Percentiles rank a stretch among this genome's conserved stretches.
Conservation (phyloP, 495 filamentous ascomycete species). For the Cercophora newfieldiana region DNA sequence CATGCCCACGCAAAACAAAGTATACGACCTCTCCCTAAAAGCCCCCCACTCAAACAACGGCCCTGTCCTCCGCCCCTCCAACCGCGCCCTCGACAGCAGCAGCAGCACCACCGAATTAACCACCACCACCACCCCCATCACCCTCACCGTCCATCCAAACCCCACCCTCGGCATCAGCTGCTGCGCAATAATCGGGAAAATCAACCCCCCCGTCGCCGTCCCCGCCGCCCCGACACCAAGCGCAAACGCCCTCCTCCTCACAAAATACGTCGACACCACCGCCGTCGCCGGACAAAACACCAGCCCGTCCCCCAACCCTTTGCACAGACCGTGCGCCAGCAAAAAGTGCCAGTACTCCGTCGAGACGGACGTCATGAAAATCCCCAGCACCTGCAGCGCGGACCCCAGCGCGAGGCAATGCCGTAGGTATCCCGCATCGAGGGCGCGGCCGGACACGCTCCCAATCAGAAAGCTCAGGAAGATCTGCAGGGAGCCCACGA, state of each 20-base stretch:
- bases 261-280: conserved; percentile 76
- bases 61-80: conserved; percentile 56
- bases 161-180: conserved; percentile 67
- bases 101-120: conserved; percentile 51
- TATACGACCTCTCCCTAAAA: conserved; percentile 66
- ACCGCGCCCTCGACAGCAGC: conserved; percentile 57
- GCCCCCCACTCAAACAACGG: conserved; percentile 65
- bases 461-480: conserved; percentile 73
- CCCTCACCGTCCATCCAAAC: conserved; percentile 77
- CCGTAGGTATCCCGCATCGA: conserved; percentile 63
- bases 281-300: conserved; percentile 71
- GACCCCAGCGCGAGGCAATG: conserved; percentile 36
- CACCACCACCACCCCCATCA: conserved; percentile 65
- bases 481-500: conserved; percentile 73
- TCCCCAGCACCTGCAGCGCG: conserved; percentile 60
- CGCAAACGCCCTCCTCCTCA: conserved; percentile 62
- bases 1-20: conserved; percentile 50
- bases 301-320: conserved; percentile 70
- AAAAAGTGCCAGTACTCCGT: conserved; percentile 61
- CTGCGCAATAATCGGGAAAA: conserved; percentile 73
- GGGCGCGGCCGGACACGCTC: conserved; percentile 64
- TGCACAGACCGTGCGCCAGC: conserved; percentile 76
- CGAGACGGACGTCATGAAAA: conserved; percentile 64
- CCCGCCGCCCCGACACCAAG: conserved; percentile 69
- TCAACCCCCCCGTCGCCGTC: conserved; percentile 71